Conservation (phyloP, 2,329 filamentous ascomycete genomes). For the Teratosphaeria viscida region DNA sequence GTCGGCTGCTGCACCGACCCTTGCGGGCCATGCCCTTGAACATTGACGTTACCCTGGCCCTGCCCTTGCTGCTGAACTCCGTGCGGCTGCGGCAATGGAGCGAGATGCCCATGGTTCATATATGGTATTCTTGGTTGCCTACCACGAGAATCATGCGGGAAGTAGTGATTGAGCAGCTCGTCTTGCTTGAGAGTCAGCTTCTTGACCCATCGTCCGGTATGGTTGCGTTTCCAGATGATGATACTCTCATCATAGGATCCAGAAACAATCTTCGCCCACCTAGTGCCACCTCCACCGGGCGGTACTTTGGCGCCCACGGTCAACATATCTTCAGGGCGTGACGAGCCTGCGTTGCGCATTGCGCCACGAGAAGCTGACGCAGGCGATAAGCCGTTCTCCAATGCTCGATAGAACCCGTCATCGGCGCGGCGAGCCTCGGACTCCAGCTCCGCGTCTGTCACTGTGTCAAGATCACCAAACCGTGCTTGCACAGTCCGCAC, state of each 20-base stretch:
- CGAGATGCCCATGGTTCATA: background rate
- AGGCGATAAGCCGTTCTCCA: slow-evolving; percentile 34
- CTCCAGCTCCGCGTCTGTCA: slow-evolving; percentile 61
- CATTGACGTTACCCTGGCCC: background rate
- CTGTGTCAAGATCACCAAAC: slow-evolving; percentile 75
- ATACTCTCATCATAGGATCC: slow-evolving; percentile 94
- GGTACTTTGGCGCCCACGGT: slow-evolving; percentile 79
- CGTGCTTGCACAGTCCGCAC: slow-evolving; percentile 92
- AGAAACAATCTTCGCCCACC: slow-evolving; percentile 88
- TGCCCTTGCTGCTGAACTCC: background rate
- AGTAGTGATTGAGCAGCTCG: slow-evolving; percentile 2
- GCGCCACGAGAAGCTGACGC: slow-evolving; percentile 19
- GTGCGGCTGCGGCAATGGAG: background rate
- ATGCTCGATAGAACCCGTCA: slow-evolving; percentile 55
- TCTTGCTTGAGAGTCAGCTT: slow-evolving; percentile 46
- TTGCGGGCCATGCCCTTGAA: background rate
- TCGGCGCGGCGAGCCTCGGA: slow-evolving; percentile 65
- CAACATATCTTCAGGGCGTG: slow-evolving; percentile 62
- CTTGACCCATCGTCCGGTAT: slow-evolving; percentile 71
- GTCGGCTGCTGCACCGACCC: background rate
- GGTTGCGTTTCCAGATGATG: slow-evolving; percentile 75
- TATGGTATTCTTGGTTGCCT: background rate
- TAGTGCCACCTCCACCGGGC: slow-evolving; percentile 79
- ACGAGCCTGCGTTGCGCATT: slow-evolving; percentile 58
- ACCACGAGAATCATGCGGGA: background rate